phyloP scores from a whole-genome alignment of 208 protist genomes.

The Sergeia podlipaevii region DNA sequence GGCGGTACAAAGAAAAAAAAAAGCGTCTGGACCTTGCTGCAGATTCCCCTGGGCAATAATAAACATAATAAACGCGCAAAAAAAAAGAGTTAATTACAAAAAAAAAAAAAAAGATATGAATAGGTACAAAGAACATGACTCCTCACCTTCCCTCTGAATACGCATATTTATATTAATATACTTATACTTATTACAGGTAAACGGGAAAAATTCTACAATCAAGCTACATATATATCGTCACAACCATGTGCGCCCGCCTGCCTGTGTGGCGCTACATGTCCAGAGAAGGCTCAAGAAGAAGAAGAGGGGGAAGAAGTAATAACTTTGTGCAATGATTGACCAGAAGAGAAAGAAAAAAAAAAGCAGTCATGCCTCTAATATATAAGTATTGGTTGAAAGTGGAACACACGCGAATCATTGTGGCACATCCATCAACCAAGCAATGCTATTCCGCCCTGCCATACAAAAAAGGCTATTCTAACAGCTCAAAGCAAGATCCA shows the following conservation, averaged over 20 bases:
- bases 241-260: no score
- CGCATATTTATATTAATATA: no score
- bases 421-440: no score
- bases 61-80: not conserved
- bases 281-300: conserved; percentile 1
- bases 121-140: not conserved
- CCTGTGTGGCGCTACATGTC: no score
- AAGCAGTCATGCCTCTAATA: not conserved
- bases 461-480: no score
- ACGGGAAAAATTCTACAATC: no score
- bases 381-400: not conserved
- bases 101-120: conserved; percentile 10
- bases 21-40: no score
- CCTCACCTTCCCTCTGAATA: not conserved
- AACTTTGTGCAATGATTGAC: not conserved
- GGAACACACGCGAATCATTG: no score
- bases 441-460: no score
- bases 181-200: no score
- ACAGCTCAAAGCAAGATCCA: conserved; percentile 71
- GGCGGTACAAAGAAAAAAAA: not conserved
- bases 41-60: no score
- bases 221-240: no score
- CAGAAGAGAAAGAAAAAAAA: not conserved
- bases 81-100: not conserved
- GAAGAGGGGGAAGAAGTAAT: conserved; percentile 1